Evolutionary conservation across 305 asterid genomes (phyloP), one percentile per base, ranked within the genome.

Genomic region (Solanum aculeatissimum): DNA sequence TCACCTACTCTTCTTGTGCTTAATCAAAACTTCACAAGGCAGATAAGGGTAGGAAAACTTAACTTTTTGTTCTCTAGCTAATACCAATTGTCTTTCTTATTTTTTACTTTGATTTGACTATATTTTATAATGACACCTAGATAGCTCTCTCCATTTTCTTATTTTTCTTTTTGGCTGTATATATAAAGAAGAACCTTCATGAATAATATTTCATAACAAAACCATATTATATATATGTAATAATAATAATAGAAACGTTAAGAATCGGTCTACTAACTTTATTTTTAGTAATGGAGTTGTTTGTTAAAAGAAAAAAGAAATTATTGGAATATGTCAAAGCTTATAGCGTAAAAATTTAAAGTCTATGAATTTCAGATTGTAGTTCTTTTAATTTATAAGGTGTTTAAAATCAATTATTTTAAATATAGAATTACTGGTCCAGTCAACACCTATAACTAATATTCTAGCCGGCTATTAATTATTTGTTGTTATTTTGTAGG

Each of bases 191-290:
- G 49, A 78, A 51, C 12, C 65, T 18, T 78, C 66, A 53, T 18
- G 49, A 53, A 78, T 35, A 78, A 78, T 35, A 78, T 81, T 42
- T 81, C 19, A 23, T 81, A 58, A 60, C 29, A 40, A 60, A 42
- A 14, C 19, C 47, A 40, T 81, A 58, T 79, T 86, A 88, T 88
- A 85, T 94, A 93, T 91, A 84, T 89, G 89, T 18, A 19, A 69
- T 35, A 5, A 4, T 18, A 38, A 69, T 40, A 32, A 3, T 53
- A 54, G 19, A 79, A 32, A 32, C 65, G 6, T 29, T 51, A 51
- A 77, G 65, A 77, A 29, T 77, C 14, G 21, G 83, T 79, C 32
- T 19, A 19, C 65, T 32, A 35, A 2, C 38, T 51, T 53, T 12
- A 4, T 45, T 51, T 53, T 77, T 27, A 77, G 29, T 29, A 12